Evolutionary conservation across 148 eudicot genomes (phyloP).

Genomic region (Euryodendron excelsum): DNA sequence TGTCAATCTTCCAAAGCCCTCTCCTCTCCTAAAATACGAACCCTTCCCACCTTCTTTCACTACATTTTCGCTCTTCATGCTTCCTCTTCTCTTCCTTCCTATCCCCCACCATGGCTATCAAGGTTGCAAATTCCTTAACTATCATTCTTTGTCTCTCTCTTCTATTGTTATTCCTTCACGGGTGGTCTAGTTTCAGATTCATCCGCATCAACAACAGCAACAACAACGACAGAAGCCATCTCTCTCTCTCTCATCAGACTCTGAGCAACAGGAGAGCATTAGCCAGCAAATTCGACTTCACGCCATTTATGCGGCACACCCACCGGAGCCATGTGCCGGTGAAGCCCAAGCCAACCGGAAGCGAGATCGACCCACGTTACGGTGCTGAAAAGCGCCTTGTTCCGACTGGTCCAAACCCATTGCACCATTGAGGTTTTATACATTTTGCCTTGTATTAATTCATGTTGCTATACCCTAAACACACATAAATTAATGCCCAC

Average conservation of each 20-base stretch:
- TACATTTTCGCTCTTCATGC: neutral
- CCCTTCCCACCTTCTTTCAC: neutral
- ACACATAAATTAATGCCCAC: no score
- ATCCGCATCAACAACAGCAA: no score
- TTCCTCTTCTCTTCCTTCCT: neutral
- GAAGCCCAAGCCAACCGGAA: no score
- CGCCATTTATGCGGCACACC: neutral
- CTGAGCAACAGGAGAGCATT: neutral
- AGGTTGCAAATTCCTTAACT: neutral
- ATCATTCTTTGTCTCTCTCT: conserved; percentile 7
- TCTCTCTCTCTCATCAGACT: neutral
- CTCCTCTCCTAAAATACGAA: neutral
- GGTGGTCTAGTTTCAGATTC: neutral
- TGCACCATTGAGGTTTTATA: conserved; percentile 27
- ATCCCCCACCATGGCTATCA: conserved; percentile 8
- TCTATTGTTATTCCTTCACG: neutral
- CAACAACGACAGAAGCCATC: no score
- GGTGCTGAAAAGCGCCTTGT: conserved; percentile 29
- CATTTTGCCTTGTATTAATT: neutral
- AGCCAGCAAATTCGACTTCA: conserved; percentile 2
- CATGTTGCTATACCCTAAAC: neutral
- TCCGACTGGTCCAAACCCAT: conserved; percentile 36
- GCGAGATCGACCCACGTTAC: conserved; percentile 15
- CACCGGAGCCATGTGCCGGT: neutral
- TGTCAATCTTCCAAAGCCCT: neutral